These are phyloP conservation scores for Pezicula neosporulosa DNA, from an alignment of 2,329 filamentous ascomycete species.

Conservation along the genomic window DNA sequence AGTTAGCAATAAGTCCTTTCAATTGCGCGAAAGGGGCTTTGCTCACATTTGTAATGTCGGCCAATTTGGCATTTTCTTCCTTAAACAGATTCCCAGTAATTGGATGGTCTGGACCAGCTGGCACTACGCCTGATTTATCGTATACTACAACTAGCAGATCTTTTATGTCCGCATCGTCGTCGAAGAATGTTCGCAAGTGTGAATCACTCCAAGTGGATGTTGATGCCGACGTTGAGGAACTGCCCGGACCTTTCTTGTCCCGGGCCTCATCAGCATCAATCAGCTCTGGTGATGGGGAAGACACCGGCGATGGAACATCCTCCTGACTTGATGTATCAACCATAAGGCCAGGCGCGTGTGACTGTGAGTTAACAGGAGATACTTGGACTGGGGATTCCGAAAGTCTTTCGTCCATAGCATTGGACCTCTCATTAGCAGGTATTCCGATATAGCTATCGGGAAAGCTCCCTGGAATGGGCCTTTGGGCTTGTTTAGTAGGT, in stretches of 20 bases:
- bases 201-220: slow-evolving; percentile 80
- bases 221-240: slow-evolving; percentile 52
- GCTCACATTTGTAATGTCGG: slow-evolving; percentile 77
- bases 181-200: slow-evolving; percentile 83
- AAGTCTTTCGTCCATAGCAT: slow-evolving; percentile 39
- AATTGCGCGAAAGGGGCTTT: background rate
- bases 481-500: slow-evolving; percentile 19
- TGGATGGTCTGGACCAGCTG: slow-evolving; percentile 80
- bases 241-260: slow-evolving; percentile 34
- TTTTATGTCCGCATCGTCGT: slow-evolving; percentile 82
- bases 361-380: slow-evolving; percentile 50
- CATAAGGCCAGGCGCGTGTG: slow-evolving; percentile 62
- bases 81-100: slow-evolving; percentile 77
- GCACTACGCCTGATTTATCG: slow-evolving; percentile 80
- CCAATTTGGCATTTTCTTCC: slow-evolving; percentile 81
- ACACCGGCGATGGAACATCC: slow-evolving; percentile 57
- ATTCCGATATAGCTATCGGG: slow-evolving; percentile 28
- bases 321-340: slow-evolving; percentile 70
- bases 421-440: slow-evolving; percentile 28
- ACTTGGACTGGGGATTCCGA: slow-evolving; percentile 69
- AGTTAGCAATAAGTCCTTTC: slow-evolving; percentile 14
- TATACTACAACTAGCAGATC: slow-evolving; percentile 90
- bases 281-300: slow-evolving; percentile 62
- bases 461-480: slow-evolving; percentile 29
- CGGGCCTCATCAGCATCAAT: slow-evolving; percentile 41